Evolutionary conservation across 352 stramenopile genomes (phyloP), one percentile per base, ranked within the genome.

Genomic region (Pythium insidiosum): DNA sequence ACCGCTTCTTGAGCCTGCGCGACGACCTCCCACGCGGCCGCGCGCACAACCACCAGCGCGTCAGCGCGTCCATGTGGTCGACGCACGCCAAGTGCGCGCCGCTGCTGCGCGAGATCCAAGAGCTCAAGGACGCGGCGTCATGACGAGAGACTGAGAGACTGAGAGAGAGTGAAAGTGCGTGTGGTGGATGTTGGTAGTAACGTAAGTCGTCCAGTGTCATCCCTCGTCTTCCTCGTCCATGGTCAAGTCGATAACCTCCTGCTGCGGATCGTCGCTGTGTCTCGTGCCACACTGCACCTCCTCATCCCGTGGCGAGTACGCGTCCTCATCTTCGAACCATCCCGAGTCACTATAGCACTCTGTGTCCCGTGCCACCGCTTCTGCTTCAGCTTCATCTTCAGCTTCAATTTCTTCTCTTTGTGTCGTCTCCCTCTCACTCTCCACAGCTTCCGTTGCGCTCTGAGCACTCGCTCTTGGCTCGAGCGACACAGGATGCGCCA

Each of bases 301-400:
- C 12, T n/a, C 24, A 22, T 20, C 15, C 23, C 42, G 1, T 31
- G 18, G 30, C 26, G 25, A 25, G 23, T 29, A 18, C 18, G 31
- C 41, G 29, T 16, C 35, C 24, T 63, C 48, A 13, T 60, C 45
- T 52, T 64, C 52, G 60, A 76, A 68, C 62, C 58, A 76, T 5
- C 34, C 42, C 34, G 64, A 33, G 0, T 48, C 54, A 12, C 60
- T 46, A 39, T 68, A 68, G 34, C 18, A 21, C 16, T 50, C 23
- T 16, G 11, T 20, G 5, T 6, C 18, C 24, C 38, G 38, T 20
- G 48, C 43, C 44, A 26, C 29, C 35, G 36, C 10, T 7, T 11
- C 37, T 6, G 23, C n/a, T 29, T n/a, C n/a, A n/a, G n/a, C n/a
- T n/a, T n/a, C n/a, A n/a, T n/a, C n/a, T n/a, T n/a, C n/a, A n/a